Percentiles rank a stretch among this genome's conserved stretches.
Evolutionary conservation across 1,284 basidiomycete species (phyloP).

Genomic region (Apiotrichum veenhuisii): DNA sequence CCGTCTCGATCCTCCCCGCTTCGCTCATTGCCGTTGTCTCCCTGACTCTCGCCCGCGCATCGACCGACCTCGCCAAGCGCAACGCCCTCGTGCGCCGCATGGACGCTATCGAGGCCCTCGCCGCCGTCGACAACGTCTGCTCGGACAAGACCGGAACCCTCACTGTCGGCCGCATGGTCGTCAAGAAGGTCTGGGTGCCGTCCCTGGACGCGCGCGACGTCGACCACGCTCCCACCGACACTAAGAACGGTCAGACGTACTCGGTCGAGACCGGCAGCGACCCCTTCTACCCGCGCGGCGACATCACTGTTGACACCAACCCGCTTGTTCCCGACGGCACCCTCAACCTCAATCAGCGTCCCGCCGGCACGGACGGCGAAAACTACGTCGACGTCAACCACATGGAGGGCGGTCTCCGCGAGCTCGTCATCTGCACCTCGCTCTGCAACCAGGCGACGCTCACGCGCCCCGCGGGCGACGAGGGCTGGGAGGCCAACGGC

Average conservation of each 20-base stretch:
- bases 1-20: constrained; percentile 57
- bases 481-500: constrained; percentile 64
- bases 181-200: constrained; percentile 60
- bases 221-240: constrained; percentile 27
- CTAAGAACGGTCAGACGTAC: constrained; percentile 45
- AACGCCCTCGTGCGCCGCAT: constrained; percentile 54
- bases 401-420: constrained; percentile 38
- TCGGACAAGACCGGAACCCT: constrained; percentile 65
- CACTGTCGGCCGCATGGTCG: constrained; percentile 58
- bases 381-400: constrained; percentile 32
- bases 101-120: constrained; percentile 59
- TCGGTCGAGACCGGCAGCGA: constrained; percentile 48
- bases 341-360: constrained; percentile 24
- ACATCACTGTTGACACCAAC: constrained; percentile 28
- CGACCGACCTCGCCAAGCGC: constrained; percentile 50
- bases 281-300: constrained; percentile 51
- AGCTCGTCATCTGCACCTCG: constrained; percentile 50
- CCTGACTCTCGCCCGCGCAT: constrained; percentile 49
- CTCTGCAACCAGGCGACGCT: constrained; percentile 55
- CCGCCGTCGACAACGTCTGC: constrained; percentile 60
- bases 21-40: constrained; percentile 52
- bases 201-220: constrained; percentile 23
- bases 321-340: constrained; percentile 18
- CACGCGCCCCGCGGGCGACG: constrained; percentile 38
- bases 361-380: constrained; percentile 16